These are phyloP conservation scores for Rhodotorula sp. DNA, from an alignment of 1,284 basidiomycete genomes.

Conservation along the genomic window DNA sequence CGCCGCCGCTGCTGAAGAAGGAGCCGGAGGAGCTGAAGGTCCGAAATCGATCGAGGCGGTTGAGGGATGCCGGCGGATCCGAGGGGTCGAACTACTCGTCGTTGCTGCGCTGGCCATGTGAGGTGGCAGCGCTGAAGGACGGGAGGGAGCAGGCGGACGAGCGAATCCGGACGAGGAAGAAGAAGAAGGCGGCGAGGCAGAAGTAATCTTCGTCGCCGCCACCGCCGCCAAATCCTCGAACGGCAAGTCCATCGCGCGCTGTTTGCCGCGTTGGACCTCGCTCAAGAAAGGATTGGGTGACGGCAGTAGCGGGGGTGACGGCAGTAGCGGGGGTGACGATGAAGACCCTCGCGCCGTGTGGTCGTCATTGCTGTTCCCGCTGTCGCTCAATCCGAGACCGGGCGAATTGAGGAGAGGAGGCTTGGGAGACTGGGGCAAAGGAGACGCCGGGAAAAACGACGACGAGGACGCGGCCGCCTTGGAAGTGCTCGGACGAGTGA, in stretches of 20 bases:
- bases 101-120: conserved; percentile 48
- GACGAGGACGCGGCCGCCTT: neutral
- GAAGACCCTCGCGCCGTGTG: neutral
- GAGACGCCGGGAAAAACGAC: neutral
- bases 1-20: neutral
- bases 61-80: conserved; percentile 63
- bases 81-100: conserved; percentile 49
- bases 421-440: neutral
- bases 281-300: neutral
- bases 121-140: conserved; percentile 22
- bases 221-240: too few relatives aligned
- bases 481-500: conserved; percentile 55
- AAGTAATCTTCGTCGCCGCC: too few relatives aligned
- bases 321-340: neutral
- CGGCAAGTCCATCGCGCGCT: conserved; percentile 1
- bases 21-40: neutral
- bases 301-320: neutral
- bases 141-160: neutral
- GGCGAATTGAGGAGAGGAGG: conserved; percentile 4
- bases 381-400: neutral
- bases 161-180: neutral
- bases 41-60: conserved; percentile 16
- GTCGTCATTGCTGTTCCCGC: neutral
- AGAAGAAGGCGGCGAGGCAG: neutral
- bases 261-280: conserved; percentile 1